phyloP scores from a whole-genome alignment of 805 yeast species.

The Metschnikowia picachoensis region DNA sequence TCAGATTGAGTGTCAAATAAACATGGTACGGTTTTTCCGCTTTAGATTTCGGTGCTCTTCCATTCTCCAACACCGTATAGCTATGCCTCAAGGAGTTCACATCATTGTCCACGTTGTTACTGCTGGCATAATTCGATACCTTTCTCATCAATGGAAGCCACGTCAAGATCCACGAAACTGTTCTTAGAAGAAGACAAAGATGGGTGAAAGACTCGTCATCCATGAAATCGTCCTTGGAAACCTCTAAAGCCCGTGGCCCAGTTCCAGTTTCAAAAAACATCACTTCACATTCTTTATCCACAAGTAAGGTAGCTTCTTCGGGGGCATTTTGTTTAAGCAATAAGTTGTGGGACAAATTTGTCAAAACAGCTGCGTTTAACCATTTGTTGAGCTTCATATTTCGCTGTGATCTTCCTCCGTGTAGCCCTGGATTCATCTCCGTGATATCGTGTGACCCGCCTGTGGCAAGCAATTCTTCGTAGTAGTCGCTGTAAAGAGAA shows the following conservation, averaged over 20 bases:
- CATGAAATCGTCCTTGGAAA: conserved; percentile 50
- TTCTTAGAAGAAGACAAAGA: conserved; percentile 49
- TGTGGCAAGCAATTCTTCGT: conserved; percentile 34
- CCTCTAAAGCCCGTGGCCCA: conserved; percentile 22
- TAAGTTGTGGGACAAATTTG: conserved; percentile 19
- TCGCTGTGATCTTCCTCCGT: conserved; percentile 16
- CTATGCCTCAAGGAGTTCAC: conserved; percentile 36
- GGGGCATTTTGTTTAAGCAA: conserved; percentile 4
- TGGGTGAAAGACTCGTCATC: conserved; percentile 50
- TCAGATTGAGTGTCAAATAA: conserved; percentile 31
- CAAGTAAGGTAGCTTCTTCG: conserved; percentile 7
- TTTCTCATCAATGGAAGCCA: conserved; percentile 60
- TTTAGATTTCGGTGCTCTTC: conserved; percentile 21
- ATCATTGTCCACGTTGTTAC: conserved; percentile 14
- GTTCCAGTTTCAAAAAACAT: conserved; percentile 23
- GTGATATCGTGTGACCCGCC: conserved; percentile 21
- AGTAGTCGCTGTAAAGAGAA: conserved; percentile 31
- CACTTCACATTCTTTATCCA: conserved; percentile 25
- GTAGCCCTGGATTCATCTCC: conserved; percentile 11
- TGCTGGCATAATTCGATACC: conserved; percentile 25
- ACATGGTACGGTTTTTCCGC: conserved; percentile 25
- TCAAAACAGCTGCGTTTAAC: conserved; percentile 31
- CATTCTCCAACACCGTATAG: conserved; percentile 42
- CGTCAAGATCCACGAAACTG: conserved; percentile 51
- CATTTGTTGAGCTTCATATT: conserved; percentile 29